Evolutionary conservation across 2,329 filamentous ascomycete species (phyloP), one percentile per base, ranked within the genome.

Genomic region (Pseudocercospora crystallina): DNA sequence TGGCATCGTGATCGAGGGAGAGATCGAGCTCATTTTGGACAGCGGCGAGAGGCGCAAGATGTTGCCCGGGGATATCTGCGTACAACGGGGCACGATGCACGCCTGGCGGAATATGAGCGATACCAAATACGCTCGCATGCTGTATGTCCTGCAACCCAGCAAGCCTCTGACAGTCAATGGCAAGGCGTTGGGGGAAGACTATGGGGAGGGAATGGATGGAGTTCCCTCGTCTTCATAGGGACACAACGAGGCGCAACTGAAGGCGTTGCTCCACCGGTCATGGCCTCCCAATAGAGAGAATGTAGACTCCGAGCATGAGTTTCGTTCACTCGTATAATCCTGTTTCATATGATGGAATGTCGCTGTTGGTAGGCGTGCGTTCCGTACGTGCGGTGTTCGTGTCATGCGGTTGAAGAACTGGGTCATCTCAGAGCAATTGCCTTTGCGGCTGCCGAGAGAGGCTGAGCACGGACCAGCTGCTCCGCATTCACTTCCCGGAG

Each of bases 41-140:
- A 61, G 56, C 26, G 65, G 67, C 9, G 65, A 68, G 57, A 65
- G 49, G 15, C 54, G 59, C 20, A 2, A 49, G 5, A 62, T 69
- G 65, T 53, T 58, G 43, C 51, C 51, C 2, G 66, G 67, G 1
- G 67, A 69, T 49, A 56, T 68, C 5, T 61, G 60, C 5, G 58
- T 69, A 12, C 66, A 69, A 46, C 47, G 66, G 49, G 66, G 61
- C 3, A 69, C 67, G 1, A 68, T 62, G 41, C 65, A 69, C 44
- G 65, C 64, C 8, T 70, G 66, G 67, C 51, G 60, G 36, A 70
- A 70, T 53, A 51, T 56, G 31, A 64, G 60, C 37, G 42, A 60
- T 10, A 64, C 59, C 2, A 43, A 65, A 32, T 68, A 61, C 59
- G 60, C 61, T 8, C 43, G 67, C 12, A 68, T 69, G 65, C 53